Evolutionary conservation across 768 basidiomycete genomes (phyloP).

Genomic region (Pilatotrama ljubarskyi): DNA sequence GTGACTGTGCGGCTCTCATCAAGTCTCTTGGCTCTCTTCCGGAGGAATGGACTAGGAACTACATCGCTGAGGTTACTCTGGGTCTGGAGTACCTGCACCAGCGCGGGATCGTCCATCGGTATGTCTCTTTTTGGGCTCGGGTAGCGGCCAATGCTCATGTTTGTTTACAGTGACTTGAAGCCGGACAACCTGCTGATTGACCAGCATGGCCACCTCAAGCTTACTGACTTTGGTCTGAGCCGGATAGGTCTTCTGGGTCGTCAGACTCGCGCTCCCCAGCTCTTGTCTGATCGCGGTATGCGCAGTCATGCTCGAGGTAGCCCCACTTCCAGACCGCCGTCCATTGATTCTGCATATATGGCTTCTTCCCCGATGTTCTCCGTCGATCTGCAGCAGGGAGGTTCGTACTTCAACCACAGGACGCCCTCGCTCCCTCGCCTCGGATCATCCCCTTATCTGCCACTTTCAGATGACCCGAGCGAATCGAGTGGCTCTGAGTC

Average conservation of each 20-base stretch:
- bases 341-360: conserved; percentile 77
- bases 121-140: conserved; percentile 29
- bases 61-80: conserved; percentile 93
- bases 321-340: conserved; percentile 79
- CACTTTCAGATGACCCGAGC: conserved; percentile 75
- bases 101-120: conserved; percentile 96
- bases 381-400: conserved; percentile 50
- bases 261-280: conserved; percentile 73
- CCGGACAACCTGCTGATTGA: conserved; percentile 99
- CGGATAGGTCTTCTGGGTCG: conserved; percentile 97
- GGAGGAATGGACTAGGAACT: conserved; percentile 96
- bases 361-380: conserved; percentile 73
- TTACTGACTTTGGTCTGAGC: conserved; percentile 97
- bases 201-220: conserved; percentile 92
- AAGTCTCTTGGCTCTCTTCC: conserved; percentile 91
- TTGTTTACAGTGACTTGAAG: conserved; percentile 77
- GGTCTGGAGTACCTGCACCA: conserved; percentile 97
- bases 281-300: conserved; percentile 32
- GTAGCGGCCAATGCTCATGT: not conserved
- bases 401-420: conserved; percentile 82
- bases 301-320: conserved; percentile 52
- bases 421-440: conserved; percentile 56
- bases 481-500: conserved; percentile 90
- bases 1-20: conserved; percentile 96
- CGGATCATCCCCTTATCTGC: conserved; percentile 66